Percentiles rank a stretch among this genome's conserved stretches.
phyloP scores from a whole-genome alignment of 2,329 filamentous ascomycete genomes.

The Calonectria crousiana region DNA sequence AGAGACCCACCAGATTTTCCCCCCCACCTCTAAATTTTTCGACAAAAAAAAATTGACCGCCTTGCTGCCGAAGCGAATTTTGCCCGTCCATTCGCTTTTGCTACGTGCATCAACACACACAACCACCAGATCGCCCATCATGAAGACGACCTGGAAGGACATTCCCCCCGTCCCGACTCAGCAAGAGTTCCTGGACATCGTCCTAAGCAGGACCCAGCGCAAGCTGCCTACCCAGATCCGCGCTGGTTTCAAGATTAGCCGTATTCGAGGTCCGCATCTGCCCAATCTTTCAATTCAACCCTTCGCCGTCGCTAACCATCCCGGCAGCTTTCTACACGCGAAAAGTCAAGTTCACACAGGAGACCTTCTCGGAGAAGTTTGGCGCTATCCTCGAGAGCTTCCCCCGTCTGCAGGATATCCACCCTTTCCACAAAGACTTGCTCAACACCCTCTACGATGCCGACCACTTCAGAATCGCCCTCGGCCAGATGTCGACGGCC shows the following conservation, averaged over 20 bases:
- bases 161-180: slow-evolving; percentile 91
- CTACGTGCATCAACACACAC: slow-evolving; percentile 10
- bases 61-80: slow-evolving; percentile 39
- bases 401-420: slow-evolving; percentile 91
- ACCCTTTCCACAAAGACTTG: slow-evolving; percentile 85
- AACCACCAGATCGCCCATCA: slow-evolving; percentile 53
- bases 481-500: slow-evolving; percentile 94
- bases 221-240: slow-evolving; percentile 95
- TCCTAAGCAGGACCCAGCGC: slow-evolving; percentile 92
- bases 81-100: slow-evolving; percentile 17
- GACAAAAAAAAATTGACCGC: slow-evolving; percentile 49
- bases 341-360: slow-evolving; percentile 98
- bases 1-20: slow-evolving; percentile 28
- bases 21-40: slow-evolving; percentile 37
- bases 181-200: slow-evolving; percentile 98
- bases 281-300: background rate
- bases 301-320: slow-evolving; percentile 1
- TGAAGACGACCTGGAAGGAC: slow-evolving; percentile 78
- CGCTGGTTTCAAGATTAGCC: slow-evolving; percentile 91
- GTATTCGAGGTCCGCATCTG: slow-evolving; percentile 74
- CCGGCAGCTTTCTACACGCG: slow-evolving; percentile 86
- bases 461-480: slow-evolving; percentile 96
- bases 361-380: slow-evolving; percentile 97
- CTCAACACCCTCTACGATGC: slow-evolving; percentile 99
- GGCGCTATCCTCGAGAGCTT: slow-evolving; percentile 92